These are phyloP conservation scores for Kockiozyma suomiensis DNA, from an alignment of 805 yeast species.

Conservation along the genomic window DNA sequence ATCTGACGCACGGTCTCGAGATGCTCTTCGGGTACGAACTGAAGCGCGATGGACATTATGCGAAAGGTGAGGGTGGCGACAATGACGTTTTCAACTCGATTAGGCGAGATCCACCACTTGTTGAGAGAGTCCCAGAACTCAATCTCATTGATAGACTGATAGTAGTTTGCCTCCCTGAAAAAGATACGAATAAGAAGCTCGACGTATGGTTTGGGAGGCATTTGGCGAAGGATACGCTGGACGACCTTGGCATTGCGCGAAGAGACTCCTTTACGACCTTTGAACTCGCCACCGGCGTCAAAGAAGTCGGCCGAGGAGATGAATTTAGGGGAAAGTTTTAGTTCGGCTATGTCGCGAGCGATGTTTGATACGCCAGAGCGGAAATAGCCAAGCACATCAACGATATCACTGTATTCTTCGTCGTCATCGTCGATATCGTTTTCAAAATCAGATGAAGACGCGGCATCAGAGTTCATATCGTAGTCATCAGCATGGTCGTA, in stretches of 20 bases:
- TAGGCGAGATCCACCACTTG: slow-evolving; percentile 24
- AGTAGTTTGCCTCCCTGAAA: slow-evolving; percentile 27
- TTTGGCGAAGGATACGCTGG: slow-evolving; percentile 21
- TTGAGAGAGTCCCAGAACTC: slow-evolving; percentile 23
- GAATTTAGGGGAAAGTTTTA: slow-evolving; percentile 25
- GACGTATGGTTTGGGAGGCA: slow-evolving; percentile 34
- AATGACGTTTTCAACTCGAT: slow-evolving; percentile 9
- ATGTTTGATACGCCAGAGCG: slow-evolving; percentile 28
- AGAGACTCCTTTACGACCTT: slow-evolving; percentile 1
- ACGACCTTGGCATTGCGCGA: slow-evolving; percentile 24
- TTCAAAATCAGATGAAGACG: slow-evolving; percentile 13
- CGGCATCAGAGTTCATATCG: slow-evolving; percentile 8
- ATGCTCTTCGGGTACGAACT: slow-evolving; percentile 30
- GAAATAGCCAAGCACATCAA: slow-evolving; percentile 28
- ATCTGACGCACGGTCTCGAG: slow-evolving; percentile 26
- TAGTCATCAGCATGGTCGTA: background rate
- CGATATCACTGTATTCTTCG: slow-evolving; percentile 27
- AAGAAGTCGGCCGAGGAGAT: slow-evolving; percentile 21
- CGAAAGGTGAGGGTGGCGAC: slow-evolving; percentile 23
- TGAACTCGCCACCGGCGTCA: slow-evolving; percentile 14
- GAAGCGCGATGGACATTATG: slow-evolving; percentile 31
- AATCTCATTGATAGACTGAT: slow-evolving; percentile 22
- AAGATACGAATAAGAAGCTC: slow-evolving; percentile 25
- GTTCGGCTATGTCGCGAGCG: slow-evolving; percentile 32
- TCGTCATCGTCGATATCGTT: slow-evolving; percentile 17